Percentiles rank a stretch among this genome's conserved stretches.
phyloP scores from a whole-genome alignment of 106 monocot species.

The Phalaenopsis aphrodite region DNA sequence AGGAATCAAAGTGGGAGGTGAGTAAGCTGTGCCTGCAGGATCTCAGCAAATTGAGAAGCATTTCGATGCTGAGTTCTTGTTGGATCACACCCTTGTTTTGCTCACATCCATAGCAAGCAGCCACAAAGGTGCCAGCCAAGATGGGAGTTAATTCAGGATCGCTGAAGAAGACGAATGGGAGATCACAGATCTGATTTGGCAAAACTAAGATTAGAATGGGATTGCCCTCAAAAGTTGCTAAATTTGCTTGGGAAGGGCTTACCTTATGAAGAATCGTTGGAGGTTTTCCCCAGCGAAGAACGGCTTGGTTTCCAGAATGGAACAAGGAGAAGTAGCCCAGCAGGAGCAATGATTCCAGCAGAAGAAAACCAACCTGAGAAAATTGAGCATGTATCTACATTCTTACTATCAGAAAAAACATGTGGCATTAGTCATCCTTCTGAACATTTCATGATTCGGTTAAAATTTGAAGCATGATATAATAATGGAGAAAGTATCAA shows the following conservation, averaged over 20 bases:
- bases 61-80: conserved; percentile 94
- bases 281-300: conserved; percentile 96
- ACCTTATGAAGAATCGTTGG: conserved; percentile 99
- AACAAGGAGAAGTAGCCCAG: conserved; percentile 81
- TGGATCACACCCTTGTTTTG: conserved; percentile 82
- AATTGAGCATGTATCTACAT: conserved; percentile 1
- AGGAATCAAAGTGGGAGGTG: conserved; percentile 16
- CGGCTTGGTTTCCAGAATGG: conserved; percentile 88
- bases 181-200: conserved; percentile 72
- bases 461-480: not conserved
- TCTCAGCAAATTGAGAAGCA: conserved; percentile 79
- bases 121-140: conserved; percentile 67
- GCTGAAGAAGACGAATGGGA: conserved; percentile 94
- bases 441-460: not conserved
- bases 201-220: not conserved
- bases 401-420: not conserved
- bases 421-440: not conserved
- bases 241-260: not conserved
- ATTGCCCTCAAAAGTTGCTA: not conserved
- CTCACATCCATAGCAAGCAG: conserved; percentile 84
- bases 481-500: too few relatives aligned
- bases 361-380: conserved; percentile 65
- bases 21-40: conserved; percentile 48
- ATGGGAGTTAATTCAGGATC: conserved; percentile 88
- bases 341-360: conserved; percentile 77